Percentiles rank a stretch among this genome's conserved stretches.
These are phyloP conservation scores for Talaromyces albobiverticillius DNA, from an alignment of 2,329 filamentous ascomycete species.

Conservation along the genomic window DNA sequence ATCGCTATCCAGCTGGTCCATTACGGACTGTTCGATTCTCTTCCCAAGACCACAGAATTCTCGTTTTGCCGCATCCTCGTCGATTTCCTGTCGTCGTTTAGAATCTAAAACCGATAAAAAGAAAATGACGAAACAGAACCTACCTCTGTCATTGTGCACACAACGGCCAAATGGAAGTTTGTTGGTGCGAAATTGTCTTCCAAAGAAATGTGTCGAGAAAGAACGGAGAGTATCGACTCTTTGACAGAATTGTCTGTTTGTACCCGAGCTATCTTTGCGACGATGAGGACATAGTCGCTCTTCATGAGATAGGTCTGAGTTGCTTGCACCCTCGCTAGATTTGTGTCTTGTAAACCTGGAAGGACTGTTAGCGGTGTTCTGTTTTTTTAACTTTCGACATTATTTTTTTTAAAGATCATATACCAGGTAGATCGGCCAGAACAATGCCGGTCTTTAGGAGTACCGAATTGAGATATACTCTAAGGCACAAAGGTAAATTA, in stretches of 20 bases:
- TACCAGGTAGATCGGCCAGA: conserved; percentile 5
- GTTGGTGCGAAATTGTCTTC: not conserved
- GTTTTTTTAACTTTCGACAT: not conserved
- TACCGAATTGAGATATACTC: conserved; percentile 1
- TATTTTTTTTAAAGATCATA: not conserved
- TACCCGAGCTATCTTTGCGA: not conserved
- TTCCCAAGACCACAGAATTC: conserved; percentile 2
- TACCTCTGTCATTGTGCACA: not conserved
- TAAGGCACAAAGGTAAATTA: not conserved
- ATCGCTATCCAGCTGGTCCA: not conserved
- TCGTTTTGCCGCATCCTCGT: not conserved
- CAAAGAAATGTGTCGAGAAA: not conserved
- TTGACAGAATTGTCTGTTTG: not conserved
- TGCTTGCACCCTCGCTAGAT: not conserved
- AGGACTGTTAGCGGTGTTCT: not conserved
- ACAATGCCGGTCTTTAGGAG: conserved; percentile 2
- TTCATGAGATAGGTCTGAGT: conserved; percentile 1
- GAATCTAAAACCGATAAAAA: too few relatives aligned
- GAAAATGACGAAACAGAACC: too few relatives aligned
- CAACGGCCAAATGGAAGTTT: conserved; percentile 1
- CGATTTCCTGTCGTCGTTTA: not conserved
- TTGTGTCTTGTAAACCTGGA: not conserved
- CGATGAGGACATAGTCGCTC: not conserved
- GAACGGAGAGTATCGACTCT: not conserved
- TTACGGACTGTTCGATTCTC: not conserved